Evolutionary conservation across 148 eudicot genomes (phyloP).

Genomic region (Cornus florida): DNA sequence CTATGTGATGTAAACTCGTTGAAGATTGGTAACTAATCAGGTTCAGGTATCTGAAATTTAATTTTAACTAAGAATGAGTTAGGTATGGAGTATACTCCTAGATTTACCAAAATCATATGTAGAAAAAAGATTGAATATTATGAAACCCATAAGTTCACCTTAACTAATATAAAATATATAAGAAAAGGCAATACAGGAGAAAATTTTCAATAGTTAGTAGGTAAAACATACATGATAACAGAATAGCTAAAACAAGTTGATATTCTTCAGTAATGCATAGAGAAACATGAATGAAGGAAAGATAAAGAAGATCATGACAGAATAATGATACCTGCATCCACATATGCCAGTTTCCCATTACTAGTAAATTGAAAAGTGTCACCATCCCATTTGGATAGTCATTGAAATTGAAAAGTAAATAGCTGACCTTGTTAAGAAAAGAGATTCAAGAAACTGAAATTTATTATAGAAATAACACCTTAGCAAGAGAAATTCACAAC

Average conservation of each 20-base stretch:
- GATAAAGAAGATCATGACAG: constrained; percentile 2
- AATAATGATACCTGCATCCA: constrained; percentile 86
- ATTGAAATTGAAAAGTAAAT: constrained; percentile 91
- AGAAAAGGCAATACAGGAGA: constrained; percentile 4
- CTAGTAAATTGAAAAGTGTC: constrained; percentile 88
- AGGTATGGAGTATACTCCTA: not conserved
- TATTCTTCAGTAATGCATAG: not conserved
- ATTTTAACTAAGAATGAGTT: too few relatives aligned
- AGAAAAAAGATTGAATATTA: not conserved
- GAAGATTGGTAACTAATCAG: not conserved
- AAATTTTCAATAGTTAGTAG: not conserved
- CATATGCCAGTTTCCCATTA: constrained; percentile 89
- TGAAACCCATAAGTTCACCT: not conserved
- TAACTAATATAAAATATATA: too few relatives aligned
- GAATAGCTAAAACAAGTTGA: not conserved
- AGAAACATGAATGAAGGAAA: not conserved
- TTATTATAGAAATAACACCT: not conserved
- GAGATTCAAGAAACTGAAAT: not conserved
- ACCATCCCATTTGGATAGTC: constrained; percentile 99
- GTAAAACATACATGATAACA: not conserved
- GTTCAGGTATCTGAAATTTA: too few relatives aligned
- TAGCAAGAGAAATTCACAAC: constrained; percentile 7
- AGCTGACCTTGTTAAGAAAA: constrained; percentile 69
- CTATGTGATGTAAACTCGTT: not conserved
- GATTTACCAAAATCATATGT: not conserved